These are phyloP conservation scores for Diaporthe ampelina DNA, from an alignment of 2,329 filamentous ascomycete species.

Conservation along the genomic window DNA sequence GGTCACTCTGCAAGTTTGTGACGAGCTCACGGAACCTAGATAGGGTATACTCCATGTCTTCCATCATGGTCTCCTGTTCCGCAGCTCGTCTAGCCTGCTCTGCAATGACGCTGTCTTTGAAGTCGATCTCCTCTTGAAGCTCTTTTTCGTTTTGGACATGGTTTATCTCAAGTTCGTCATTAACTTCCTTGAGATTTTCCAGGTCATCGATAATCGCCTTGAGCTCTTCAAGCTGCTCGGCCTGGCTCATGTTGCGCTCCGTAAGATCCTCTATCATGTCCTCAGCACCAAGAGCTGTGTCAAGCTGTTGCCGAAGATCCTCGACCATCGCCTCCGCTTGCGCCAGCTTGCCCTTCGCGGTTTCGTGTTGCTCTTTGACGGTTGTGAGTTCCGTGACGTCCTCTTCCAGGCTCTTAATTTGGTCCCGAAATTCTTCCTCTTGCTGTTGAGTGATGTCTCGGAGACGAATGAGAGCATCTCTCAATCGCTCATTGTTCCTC, in stretches of 20 bases:
- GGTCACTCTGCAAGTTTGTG: conserved; percentile 84
- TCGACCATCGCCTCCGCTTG: conserved; percentile 82
- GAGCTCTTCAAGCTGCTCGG: conserved; percentile 86
- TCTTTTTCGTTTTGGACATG: conserved; percentile 95
- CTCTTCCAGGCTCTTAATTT: conserved; percentile 80
- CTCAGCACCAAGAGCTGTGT: conserved; percentile 88
- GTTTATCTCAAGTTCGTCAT: conserved; percentile 93
- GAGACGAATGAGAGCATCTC: conserved; percentile 86
- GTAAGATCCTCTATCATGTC: conserved; percentile 95
- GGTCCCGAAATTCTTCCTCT: conserved; percentile 82
- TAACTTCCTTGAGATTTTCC: conserved; percentile 90
- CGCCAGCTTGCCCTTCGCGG: conserved; percentile 79
- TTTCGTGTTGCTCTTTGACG: conserved; percentile 78
- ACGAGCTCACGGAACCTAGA: conserved; percentile 92
- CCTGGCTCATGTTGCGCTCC: conserved; percentile 86
- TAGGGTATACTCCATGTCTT: conserved; percentile 92
- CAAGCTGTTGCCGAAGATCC: conserved; percentile 90
- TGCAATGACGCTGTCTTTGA: conserved; percentile 85
- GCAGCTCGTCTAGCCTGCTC: conserved; percentile 81
- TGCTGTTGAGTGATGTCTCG: conserved; percentile 90
- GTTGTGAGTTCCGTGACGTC: conserved; percentile 77
- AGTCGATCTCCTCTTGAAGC: conserved; percentile 92
- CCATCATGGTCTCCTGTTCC: conserved; percentile 83
- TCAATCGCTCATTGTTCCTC: conserved; percentile 87
- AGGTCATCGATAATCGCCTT: conserved; percentile 87